Conservation (phyloP, 805 yeast genomes). For the Wickerhamiella parazyma region DNA sequence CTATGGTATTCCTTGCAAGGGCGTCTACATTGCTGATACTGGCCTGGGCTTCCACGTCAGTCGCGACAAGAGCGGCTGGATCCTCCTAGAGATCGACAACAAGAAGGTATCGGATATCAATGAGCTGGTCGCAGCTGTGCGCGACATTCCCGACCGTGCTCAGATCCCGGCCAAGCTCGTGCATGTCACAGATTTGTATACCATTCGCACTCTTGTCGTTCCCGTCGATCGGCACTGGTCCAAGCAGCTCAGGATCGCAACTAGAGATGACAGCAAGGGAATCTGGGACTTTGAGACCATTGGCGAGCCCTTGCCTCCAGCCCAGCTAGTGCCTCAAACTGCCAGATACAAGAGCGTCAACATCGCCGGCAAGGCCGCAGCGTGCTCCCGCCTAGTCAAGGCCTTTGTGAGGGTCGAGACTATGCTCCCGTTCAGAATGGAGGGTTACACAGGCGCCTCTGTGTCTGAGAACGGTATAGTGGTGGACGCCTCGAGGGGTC, state of each 20-base stretch:
- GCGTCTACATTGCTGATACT: slow-evolving; percentile 68
- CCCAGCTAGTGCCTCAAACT: slow-evolving; percentile 37
- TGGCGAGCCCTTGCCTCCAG: slow-evolving; percentile 45
- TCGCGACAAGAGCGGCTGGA: slow-evolving; percentile 58
- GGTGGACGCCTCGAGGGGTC: slow-evolving; percentile 67
- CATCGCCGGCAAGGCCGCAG: slow-evolving; percentile 32
- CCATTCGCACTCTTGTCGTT: slow-evolving; percentile 51
- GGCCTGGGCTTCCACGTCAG: slow-evolving; percentile 51
- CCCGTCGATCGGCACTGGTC: slow-evolving; percentile 80
- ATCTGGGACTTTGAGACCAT: slow-evolving; percentile 42
- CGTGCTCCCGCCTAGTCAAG: slow-evolving; percentile 43
- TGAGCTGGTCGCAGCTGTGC: slow-evolving; percentile 65
- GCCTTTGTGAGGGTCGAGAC: slow-evolving; percentile 62
- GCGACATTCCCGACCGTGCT: slow-evolving; percentile 57
- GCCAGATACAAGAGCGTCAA: slow-evolving; percentile 39
- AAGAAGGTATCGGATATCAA: slow-evolving; percentile 61
- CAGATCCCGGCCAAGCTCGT: slow-evolving; percentile 59
- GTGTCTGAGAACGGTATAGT: slow-evolving; percentile 64
- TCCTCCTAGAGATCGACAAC: slow-evolving; percentile 66
- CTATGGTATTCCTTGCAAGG: slow-evolving; percentile 70
- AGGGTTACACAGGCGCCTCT: slow-evolving; percentile 53
- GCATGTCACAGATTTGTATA: slow-evolving; percentile 68
- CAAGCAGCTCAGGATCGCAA: slow-evolving; percentile 53
- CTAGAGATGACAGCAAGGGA: slow-evolving; percentile 42
- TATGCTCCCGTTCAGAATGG: slow-evolving; percentile 55